Percentiles rank a stretch among this genome's conserved stretches.
Conservation (phyloP, 352 stramenopile genomes). For the Phytophthora meadii region DNA sequence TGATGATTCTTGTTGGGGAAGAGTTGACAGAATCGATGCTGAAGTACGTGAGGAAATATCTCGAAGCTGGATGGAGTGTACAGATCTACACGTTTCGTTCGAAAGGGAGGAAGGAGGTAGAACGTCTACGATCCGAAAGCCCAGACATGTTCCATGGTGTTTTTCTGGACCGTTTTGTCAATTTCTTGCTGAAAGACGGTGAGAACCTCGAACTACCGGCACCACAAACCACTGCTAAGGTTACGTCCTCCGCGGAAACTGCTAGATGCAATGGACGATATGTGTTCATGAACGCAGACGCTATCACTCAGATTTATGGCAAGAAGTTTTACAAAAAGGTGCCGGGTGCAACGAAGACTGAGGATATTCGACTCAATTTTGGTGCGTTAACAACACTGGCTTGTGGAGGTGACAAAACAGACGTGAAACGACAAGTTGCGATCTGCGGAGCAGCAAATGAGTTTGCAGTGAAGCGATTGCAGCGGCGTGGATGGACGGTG, state of each 20-base stretch:
- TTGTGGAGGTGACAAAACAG: background rate
- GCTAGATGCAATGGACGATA: background rate
- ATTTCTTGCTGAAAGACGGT: background rate
- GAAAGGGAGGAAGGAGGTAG: background rate
- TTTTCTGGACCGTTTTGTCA: background rate
- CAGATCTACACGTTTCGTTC: background rate
- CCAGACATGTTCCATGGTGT: background rate
- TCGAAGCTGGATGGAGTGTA: background rate
- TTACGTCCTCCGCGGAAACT: no score
- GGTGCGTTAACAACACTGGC: background rate
- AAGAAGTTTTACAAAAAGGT: background rate
- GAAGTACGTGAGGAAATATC: background rate
- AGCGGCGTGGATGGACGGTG: background rate
- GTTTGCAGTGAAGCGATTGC: background rate
- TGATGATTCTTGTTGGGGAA: background rate
- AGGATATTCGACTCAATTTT: background rate
- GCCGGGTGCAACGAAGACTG: background rate
- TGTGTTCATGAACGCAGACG: background rate
- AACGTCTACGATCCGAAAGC: background rate
- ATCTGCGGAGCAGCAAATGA: background rate
- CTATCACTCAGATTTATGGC: background rate
- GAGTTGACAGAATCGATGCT: background rate
- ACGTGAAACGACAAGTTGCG: background rate
- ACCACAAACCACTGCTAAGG: background rate
- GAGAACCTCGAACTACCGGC: background rate